A percentile compares a stretch with the other conserved stretches of the same genome.
Evolutionary conservation across 2,329 filamentous ascomycete species (phyloP).

Genomic region (Stagonosporopsis vannaccii): DNA sequence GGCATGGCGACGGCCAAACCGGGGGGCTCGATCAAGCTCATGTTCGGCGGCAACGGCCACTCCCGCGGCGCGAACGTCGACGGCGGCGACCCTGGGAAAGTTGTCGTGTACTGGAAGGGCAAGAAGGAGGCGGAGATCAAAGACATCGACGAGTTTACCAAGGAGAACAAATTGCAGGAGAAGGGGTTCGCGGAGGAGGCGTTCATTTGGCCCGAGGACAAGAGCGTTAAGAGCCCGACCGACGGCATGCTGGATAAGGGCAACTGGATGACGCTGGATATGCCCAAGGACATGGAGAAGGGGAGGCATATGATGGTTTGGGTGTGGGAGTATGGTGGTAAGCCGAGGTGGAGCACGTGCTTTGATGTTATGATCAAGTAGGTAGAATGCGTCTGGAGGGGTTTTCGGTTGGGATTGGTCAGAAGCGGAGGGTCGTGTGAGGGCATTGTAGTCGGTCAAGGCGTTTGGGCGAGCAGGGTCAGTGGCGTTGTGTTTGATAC

Average conservation of each 20-base stretch:
- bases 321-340: constrained; percentile 30
- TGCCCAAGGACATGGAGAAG: constrained; percentile 32
- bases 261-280: constrained; percentile 35
- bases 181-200: constrained; percentile 34
- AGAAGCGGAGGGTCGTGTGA: no score
- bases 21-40: constrained; percentile 28
- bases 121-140: constrained; percentile 30
- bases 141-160: constrained; percentile 29
- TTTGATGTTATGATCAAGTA: constrained; percentile 36
- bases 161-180: constrained; percentile 25
- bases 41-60: constrained; percentile 40
- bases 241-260: constrained; percentile 36
- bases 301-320: constrained; percentile 42
- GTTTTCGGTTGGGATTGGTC: no score
- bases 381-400: no score
- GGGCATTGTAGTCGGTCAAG: no score
- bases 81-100: constrained; percentile 21
- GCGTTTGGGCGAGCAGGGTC: no score
- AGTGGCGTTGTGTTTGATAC: no score
- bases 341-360: constrained; percentile 32
- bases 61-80: constrained; percentile 30
- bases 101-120: constrained; percentile 28
- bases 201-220: constrained; percentile 29
- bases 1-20: constrained; percentile 28
- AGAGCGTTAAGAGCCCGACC: constrained; percentile 21